Conservation (phyloP, 768 basidiomycete genomes). For the Hygrocybe punicea region DNA sequence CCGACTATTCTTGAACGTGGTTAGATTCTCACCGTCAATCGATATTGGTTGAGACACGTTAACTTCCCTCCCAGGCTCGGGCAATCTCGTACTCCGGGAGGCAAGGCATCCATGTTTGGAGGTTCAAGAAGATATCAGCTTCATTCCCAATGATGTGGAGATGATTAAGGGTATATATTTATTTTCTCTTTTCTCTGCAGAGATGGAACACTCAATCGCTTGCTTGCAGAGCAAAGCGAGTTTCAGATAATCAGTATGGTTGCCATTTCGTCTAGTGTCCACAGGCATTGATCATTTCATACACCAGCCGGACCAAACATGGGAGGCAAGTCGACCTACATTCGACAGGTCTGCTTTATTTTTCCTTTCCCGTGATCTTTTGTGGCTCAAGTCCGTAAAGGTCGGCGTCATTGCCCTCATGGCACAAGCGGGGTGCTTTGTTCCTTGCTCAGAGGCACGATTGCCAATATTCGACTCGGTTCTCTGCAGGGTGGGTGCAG, state of each 20-base stretch:
- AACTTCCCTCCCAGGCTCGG: slow-evolving; percentile 52
- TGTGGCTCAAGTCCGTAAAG: slow-evolving; percentile 22
- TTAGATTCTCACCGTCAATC: slow-evolving; percentile 22
- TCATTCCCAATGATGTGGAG: slow-evolving; percentile 93
- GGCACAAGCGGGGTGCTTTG: slow-evolving; percentile 94
- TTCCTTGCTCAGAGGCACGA: slow-evolving; percentile 83
- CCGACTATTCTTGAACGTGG: slow-evolving; percentile 79
- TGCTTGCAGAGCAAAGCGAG: slow-evolving; percentile 66
- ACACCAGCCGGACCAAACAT: slow-evolving; percentile 89
- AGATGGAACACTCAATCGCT: neutral
- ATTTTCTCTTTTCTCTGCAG: neutral
- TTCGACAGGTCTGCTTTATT: slow-evolving; percentile 62
- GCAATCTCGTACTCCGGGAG: slow-evolving; percentile 74
- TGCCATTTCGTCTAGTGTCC: neutral
- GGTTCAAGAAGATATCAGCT: slow-evolving; percentile 90
- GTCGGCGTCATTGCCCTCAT: slow-evolving; percentile 95
- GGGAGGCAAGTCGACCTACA: slow-evolving; percentile 98
- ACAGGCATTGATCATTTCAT: neutral
- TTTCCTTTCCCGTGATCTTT: neutral
- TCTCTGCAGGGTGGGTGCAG: slow-evolving; percentile 92
- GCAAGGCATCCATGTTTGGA: slow-evolving; percentile 96
- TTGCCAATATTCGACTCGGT: slow-evolving; percentile 95
- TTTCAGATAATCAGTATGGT: slow-evolving; percentile 88
- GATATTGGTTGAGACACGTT: neutral
- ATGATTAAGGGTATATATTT: slow-evolving; percentile 76